Evolutionary conservation across 345 rosid genomes (phyloP), one percentile per base, ranked within the genome.

Genomic region (Eucalyptus fibrosa): DNA sequence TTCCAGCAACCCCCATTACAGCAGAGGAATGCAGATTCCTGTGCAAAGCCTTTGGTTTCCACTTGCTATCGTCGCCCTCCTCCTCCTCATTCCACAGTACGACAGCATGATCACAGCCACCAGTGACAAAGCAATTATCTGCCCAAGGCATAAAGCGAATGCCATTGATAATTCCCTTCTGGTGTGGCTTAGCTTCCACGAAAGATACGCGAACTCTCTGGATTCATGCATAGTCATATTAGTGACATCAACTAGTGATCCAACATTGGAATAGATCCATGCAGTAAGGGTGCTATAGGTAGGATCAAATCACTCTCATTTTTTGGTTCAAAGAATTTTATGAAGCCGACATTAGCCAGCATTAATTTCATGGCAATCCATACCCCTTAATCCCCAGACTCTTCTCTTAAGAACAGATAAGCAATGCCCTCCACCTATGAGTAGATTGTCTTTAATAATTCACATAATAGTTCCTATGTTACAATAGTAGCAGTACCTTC

Each of bases 1-100:
- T 92, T 87, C 98, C 99, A 56, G 97, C 98, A 69, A 97, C 95
- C 90, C 99, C 99, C 98, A 95, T 97, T 65, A 97, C 99, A 90
- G 99, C 98, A 87, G 99, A 96, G 88, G 99, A 95, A 92, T 97
- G 99, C 60, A 94, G 86, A 92, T 94, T 92, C 91, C 96, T 93
- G 88, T 97, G 99, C 90, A 97, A 88, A 15, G 92, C 51, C 92
- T 94, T 95, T 28, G 98, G 95, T 91, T 95, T 96, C 99, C 99
- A 97, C 89, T 88, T 91, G 90, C 91, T 91, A 89, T 94, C 96
- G 5, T 77, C 45, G 2, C 42, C 14, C 60, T 94, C 97, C 60
- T 94, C 98, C 88, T 90, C 93, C 94, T 94, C 96, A 85, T 91
- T 95, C 99, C 99, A 97, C 67, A 95, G 92, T 45, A 97, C 88